Conservation (phyloP, 495 filamentous ascomycete species). For the Oidiodendron maius region DNA sequence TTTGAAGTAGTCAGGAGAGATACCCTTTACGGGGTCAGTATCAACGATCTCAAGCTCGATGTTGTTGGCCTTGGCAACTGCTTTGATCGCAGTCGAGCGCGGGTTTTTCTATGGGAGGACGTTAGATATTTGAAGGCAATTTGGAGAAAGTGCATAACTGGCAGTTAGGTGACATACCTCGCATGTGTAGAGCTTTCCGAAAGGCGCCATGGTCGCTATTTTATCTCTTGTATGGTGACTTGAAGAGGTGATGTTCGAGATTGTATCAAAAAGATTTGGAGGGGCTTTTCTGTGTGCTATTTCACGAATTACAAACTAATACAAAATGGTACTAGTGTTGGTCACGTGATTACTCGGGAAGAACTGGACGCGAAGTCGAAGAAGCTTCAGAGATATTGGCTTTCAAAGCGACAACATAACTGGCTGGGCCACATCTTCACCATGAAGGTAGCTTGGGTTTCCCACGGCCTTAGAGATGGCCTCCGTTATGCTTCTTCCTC, state of each 20-base stretch:
- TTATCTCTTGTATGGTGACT: neutral
- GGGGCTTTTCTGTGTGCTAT: too few species aligned
- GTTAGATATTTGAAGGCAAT: constrained; percentile 11
- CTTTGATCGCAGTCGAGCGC: constrained; percentile 80
- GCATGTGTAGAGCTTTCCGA: constrained; percentile 93
- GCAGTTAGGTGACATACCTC: constrained; percentile 51
- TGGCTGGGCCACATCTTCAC: constrained; percentile 4
- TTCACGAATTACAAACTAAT: too few species aligned
- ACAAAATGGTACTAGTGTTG: too few species aligned
- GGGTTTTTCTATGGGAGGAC: constrained; percentile 61
- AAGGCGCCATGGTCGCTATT: constrained; percentile 31
- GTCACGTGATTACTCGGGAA: too few species aligned
- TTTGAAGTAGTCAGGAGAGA: constrained; percentile 70
- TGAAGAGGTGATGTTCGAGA: neutral
- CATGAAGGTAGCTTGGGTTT: constrained; percentile 21
- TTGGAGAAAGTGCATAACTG: neutral
- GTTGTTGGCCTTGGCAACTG: constrained; percentile 92
- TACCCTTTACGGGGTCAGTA: constrained; percentile 53
- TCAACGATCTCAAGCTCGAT: constrained; percentile 82
- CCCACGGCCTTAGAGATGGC: constrained; percentile 11
- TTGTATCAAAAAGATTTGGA: neutral
- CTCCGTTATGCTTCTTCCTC: constrained; percentile 11
- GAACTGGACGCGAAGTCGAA: too few species aligned
- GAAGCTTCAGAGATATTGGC: too few species aligned
- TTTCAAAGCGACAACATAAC: neutral